Evolutionary conservation across 2,329 filamentous ascomycete species (phyloP).

Genomic region (Periglandula ipomoeae): DNA sequence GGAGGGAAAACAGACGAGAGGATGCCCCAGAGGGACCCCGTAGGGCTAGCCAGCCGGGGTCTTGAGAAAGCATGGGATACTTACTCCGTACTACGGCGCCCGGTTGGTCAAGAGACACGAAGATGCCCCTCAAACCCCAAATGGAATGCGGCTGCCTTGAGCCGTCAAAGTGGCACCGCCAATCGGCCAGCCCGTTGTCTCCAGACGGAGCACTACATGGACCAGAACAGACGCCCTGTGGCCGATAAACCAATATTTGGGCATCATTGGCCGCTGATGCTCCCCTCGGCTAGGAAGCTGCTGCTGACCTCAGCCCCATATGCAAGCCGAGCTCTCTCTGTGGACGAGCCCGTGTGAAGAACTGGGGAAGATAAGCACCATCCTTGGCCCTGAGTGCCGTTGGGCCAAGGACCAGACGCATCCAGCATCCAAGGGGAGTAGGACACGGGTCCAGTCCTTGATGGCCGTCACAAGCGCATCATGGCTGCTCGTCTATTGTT

Average conservation of each 20-base stretch:
- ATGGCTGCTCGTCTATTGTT: not conserved
- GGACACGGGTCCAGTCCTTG: not conserved
- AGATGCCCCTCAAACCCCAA: not conserved
- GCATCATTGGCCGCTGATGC: slow-evolving; percentile 2
- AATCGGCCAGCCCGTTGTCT: slow-evolving; percentile 5
- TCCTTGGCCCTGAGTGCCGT: not conserved
- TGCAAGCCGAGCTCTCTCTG: not conserved
- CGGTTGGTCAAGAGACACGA: not conserved
- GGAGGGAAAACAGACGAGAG: not conserved
- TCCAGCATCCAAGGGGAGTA: not conserved
- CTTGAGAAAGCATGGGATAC: not conserved
- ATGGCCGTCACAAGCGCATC: not conserved
- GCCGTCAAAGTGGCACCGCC: not conserved
- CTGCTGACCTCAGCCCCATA: slow-evolving; percentile 7
- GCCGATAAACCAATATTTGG: not conserved
- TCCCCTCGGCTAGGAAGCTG: not conserved
- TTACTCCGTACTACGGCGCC: not conserved
- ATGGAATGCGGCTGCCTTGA: not conserved
- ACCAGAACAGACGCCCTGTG: not conserved
- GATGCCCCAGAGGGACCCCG: not conserved
- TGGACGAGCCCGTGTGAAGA: not conserved
- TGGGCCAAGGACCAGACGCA: too few species aligned
- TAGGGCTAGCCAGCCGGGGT: not conserved
- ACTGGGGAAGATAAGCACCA: not conserved
- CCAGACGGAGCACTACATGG: not conserved